phyloP scores from a whole-genome alignment of 1,139 yeast genomes.

The Taphrina sp. region DNA sequence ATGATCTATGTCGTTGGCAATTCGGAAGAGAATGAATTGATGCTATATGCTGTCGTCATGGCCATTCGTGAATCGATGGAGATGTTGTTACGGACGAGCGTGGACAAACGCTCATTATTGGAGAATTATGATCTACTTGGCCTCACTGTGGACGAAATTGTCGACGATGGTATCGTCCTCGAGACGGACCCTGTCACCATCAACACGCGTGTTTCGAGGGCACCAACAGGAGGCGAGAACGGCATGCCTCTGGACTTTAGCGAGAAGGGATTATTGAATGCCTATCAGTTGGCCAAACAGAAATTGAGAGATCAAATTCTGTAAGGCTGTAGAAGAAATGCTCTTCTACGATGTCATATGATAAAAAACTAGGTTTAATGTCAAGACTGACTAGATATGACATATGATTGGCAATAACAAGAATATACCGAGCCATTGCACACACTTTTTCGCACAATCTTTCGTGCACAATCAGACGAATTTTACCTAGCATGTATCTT shows the following conservation, averaged over 20 bases:
- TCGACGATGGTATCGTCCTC: constrained; percentile 76
- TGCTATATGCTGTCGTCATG: constrained; percentile 71
- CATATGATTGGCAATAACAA: no score
- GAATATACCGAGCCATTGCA: no score
- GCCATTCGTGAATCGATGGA: constrained; percentile 81
- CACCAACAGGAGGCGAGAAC: constrained; percentile 66
- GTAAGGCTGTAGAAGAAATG: constrained; percentile 38
- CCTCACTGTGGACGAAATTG: constrained; percentile 83
- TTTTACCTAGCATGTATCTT: no score
- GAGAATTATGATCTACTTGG: constrained; percentile 84
- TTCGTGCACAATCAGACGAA: no score
- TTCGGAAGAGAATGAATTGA: constrained; percentile 78
- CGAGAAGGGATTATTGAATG: constrained; percentile 84
- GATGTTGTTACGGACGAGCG: constrained; percentile 54
- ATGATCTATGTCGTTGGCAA: constrained; percentile 68
- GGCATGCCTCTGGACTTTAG: constrained; percentile 71
- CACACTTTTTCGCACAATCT: no score
- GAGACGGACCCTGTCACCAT: constrained; percentile 87
- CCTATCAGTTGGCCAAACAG: constrained; percentile 85
- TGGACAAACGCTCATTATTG: constrained; percentile 74
- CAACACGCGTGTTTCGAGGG: constrained; percentile 82
- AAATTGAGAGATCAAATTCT: constrained; percentile 75
- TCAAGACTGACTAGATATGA: no score
- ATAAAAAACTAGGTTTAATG: no score
- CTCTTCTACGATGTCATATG: no score